phyloP scores from a whole-genome alignment of 768 basidiomycete species.

The Kondoa malvinella region DNA sequence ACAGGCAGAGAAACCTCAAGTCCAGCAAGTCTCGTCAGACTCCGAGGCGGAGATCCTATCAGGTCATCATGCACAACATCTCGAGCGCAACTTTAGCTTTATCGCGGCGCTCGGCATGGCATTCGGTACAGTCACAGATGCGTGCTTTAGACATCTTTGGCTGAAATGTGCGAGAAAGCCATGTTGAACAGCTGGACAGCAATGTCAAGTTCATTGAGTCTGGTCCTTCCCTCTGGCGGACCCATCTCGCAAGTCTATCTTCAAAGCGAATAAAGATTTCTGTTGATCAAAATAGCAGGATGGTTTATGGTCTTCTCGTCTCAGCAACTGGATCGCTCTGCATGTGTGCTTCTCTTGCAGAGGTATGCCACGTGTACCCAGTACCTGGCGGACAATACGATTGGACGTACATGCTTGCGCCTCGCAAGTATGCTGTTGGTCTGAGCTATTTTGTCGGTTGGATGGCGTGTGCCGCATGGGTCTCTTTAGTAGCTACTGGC shows the following conservation, averaged over 20 bases:
- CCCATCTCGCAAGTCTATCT: slow-evolving; percentile 10
- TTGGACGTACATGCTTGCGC: slow-evolving; percentile 7
- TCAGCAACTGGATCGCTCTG: slow-evolving; percentile 10
- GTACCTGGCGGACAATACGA: background rate
- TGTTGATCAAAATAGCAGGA: background rate
- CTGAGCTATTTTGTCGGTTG: slow-evolving; percentile 12
- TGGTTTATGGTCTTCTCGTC: slow-evolving; percentile 8
- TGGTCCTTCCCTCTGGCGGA: slow-evolving; percentile 15
- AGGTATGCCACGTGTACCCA: slow-evolving; percentile 16
- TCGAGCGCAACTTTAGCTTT: slow-evolving; percentile 9
- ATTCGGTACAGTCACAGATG: slow-evolving; percentile 1
- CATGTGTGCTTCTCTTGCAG: slow-evolving; percentile 14
- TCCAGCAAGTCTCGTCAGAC: too few species aligned
- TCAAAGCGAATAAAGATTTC: background rate
- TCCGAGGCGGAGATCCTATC: too few species aligned
- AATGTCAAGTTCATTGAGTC: slow-evolving; percentile 6
- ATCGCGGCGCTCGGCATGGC: slow-evolving; percentile 6
- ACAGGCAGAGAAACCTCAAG: too few species aligned
- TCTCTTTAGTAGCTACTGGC: slow-evolving; percentile 7
- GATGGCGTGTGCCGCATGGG: slow-evolving; percentile 14
- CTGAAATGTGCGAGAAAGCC: background rate
- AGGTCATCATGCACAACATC: background rate
- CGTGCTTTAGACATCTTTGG: background rate
- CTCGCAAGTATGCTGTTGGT: slow-evolving; percentile 2
- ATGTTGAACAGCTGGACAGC: slow-evolving; percentile 18